Base-by-base conservation (phyloP, 495 filamentous ascomycete genomes). In the Podospora pseudoanserina region DNA sequence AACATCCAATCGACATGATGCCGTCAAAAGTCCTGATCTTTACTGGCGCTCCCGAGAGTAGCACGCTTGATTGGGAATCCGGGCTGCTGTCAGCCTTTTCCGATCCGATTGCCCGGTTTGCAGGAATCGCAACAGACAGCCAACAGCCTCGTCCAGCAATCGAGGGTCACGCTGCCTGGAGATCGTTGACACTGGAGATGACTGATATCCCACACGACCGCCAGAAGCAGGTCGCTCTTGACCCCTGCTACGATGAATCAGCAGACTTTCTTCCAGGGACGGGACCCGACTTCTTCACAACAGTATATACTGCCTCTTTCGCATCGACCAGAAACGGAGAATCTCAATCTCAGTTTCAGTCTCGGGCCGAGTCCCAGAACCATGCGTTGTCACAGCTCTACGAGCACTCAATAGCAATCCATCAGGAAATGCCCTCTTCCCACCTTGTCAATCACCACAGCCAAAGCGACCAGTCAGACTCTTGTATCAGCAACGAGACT, bases 321-420 rank as follows among this genome's bases (percentile, higher is more conserved):
- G 9, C 0, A 16, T 49, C 39, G 39, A 49, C 39, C 2, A 5
- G 9, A 49, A 6, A 18, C 13, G 15, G 39, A 11, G 9, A 49
- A 16, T 13, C 9, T 49, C 39, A 49, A 11, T 49, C 39, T 49
- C 39, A 49, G 9, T 18, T 11, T 81, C 63, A 73, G 68, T 54
- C 73, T 67, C 58, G 68, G 71, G 65, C 73, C 64, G 19, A 71
- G 70, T 18, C 57, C 70, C 5, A 65, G 44, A 67, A 57, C 34
- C 72, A 80, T 9, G 39, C 75, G 30, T 61, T 77, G 56, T 77
- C 87, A 5, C 84, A 88, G 67, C 92, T 92, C 72, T 91, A 92
- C 73, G 86, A 92, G 68, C 88, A 91, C 73, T 93, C 91, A 0
- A 83, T 92, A 44, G 85, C 85, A 6, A 72, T 89, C 4, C 88